Evolutionary conservation across 179 eudicot species (phyloP), one percentile per base, ranked within the genome.

Genomic region (Corrigiola litoralis): DNA sequence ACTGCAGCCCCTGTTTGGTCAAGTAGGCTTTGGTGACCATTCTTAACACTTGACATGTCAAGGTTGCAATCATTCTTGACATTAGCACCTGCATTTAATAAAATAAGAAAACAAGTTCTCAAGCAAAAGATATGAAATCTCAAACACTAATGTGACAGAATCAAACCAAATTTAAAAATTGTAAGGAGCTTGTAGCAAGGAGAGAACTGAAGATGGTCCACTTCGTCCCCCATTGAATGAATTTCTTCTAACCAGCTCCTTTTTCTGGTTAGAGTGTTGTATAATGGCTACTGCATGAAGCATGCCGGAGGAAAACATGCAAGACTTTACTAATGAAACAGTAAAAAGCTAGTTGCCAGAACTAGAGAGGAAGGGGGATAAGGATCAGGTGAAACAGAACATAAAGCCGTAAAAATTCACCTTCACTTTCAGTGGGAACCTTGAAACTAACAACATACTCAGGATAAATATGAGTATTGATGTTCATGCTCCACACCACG

Each of bases 381-480:
- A 25, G 42, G 32, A 21, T 2, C 37, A 51, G 5, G 63, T 6
- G 4, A 23, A 17, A n/a, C 37, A 59, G 18, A 64, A 60, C 60
- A 67, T 33, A 37, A 58, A 60, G 38, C 74, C 46, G 48, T 63
- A 75, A 85, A 76, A 61, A 53, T 58, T 76, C 82, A 90, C 97
- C 99, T 88, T 78, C 80, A 62, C 49, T 41, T 44, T 74, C 66
- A 72, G 79, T 55, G 54, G 88, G 67, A 53, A 84, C 73, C 84
- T 86, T 88, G 91, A 88, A 94, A 90, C 88, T 81, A 71, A 94
- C 88, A 72, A 76, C 87, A 78, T 68, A 85, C 76, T 86, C 92
- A 0, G 99, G 97, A 61, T 71, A 83, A 55, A 94, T 86, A 51
- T 94, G 99, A 27, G 97, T 84, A 65, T 75, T 88, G 76, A 78